Evolutionary conservation across 495 filamentous ascomycete species (phyloP).

Genomic region (Filosporella fistucella): DNA sequence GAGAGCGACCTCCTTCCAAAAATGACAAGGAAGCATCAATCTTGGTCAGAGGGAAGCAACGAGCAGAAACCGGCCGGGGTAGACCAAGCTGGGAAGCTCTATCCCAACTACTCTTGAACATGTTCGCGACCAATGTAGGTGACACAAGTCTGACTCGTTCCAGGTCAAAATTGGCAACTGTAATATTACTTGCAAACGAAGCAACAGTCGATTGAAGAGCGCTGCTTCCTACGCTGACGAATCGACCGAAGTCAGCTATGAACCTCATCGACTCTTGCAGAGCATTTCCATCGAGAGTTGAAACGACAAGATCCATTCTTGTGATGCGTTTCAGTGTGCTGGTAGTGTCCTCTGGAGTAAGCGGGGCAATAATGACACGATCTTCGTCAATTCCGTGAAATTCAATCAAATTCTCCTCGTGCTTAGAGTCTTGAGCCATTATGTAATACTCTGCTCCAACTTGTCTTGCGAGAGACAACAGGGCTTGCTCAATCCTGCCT

Average conservation of each 20-base stretch:
- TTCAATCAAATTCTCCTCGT: constrained; percentile 12
- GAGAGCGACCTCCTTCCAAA: not conserved
- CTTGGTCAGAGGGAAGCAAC: not conserved
- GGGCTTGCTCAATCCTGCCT: constrained; percentile 39
- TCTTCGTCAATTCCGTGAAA: constrained; percentile 22
- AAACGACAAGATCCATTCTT: constrained; percentile 61
- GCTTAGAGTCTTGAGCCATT: constrained; percentile 19
- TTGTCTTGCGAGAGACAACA: constrained; percentile 30
- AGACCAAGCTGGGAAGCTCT: not conserved
- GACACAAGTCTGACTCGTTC: not conserved
- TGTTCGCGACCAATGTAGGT: not conserved
- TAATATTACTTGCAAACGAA: constrained; percentile 23
- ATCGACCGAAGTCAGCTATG: constrained; percentile 39
- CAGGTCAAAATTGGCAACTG: constrained; percentile 33
- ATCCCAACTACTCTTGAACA: not conserved
- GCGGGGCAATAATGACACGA: constrained; percentile 22
- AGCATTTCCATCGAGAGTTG: constrained; percentile 43
- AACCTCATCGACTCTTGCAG: constrained; percentile 44
- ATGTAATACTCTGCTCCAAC: constrained; percentile 31
- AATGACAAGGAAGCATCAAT: not conserved
- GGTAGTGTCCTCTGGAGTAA: not conserved
- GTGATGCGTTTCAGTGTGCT: constrained; percentile 38
- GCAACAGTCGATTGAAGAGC: constrained; percentile 23
- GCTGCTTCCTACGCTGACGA: constrained; percentile 52
- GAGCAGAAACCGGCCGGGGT: not conserved